Evolutionary conservation across 1,284 basidiomycete genomes (phyloP).

Genomic region (Malassezia cuniculi): DNA sequence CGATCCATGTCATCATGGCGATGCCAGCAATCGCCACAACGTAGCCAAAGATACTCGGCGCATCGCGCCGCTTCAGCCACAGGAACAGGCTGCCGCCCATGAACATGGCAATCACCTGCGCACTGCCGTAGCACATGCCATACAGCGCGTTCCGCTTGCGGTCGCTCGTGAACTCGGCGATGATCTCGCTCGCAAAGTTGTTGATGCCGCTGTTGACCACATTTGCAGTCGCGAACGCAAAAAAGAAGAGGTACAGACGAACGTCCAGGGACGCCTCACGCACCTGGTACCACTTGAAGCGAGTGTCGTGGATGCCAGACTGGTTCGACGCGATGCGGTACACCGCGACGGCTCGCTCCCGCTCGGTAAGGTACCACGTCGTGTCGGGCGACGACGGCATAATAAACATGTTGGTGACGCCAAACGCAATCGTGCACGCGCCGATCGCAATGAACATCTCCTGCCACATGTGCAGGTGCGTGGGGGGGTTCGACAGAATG

Average conservation of each 20-base stretch:
- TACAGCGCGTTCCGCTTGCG: too few species aligned
- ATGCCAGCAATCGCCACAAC: slow-evolving; percentile 25
- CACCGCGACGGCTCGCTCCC: slow-evolving; percentile 51
- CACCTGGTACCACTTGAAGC: slow-evolving; percentile 51
- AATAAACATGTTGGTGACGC: slow-evolving; percentile 16
- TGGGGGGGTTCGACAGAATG: slow-evolving; percentile 15
- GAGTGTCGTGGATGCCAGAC: slow-evolving; percentile 51
- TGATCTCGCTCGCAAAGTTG: slow-evolving; percentile 36
- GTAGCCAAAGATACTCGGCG: slow-evolving; percentile 29
- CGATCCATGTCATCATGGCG: slow-evolving; percentile 23
- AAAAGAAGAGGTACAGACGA: slow-evolving; percentile 36
- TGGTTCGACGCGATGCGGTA: slow-evolving; percentile 52
- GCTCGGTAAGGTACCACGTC: slow-evolving; percentile 46
- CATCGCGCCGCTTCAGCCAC: slow-evolving; percentile 18
- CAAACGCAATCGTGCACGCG: slow-evolving; percentile 21
- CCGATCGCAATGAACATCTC: slow-evolving; percentile 33
- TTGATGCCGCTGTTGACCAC: slow-evolving; percentile 22
- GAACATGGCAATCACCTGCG: too few species aligned
- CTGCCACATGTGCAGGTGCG: slow-evolving; percentile 21
- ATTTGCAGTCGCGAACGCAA: slow-evolving; percentile 16
- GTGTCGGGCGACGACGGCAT: slow-evolving; percentile 23
- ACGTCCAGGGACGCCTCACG: slow-evolving; percentile 50
- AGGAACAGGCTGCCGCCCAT: not conserved
- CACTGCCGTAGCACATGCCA: too few species aligned
- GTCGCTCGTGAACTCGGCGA: slow-evolving; percentile 3